Evolutionary conservation across 2,329 filamentous ascomycete genomes (phyloP).

Genomic region (Dactylellina parvicollis): DNA sequence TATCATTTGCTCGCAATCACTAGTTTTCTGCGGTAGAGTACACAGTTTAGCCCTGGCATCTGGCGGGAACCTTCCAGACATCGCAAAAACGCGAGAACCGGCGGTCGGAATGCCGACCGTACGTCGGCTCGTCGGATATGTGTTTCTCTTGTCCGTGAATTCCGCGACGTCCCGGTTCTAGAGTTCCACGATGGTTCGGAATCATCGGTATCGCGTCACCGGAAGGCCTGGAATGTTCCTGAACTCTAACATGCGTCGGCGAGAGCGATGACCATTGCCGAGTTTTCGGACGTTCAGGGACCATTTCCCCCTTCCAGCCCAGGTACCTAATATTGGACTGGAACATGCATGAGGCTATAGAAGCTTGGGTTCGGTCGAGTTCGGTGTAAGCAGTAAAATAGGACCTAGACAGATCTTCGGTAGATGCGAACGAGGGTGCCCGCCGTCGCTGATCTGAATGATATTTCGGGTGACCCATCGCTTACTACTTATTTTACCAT

Average conservation of each 20-base stretch:
- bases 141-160: not conserved
- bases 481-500: not conserved
- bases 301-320: not conserved
- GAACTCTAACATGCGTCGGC: conserved; percentile 28
- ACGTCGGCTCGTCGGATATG: conserved; percentile 10
- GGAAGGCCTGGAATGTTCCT: not conserved
- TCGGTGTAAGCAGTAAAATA: conserved; percentile 41
- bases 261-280: conserved; percentile 21
- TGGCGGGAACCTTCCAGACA: too few relatives aligned
- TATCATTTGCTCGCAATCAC: too few relatives aligned
- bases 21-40: too few relatives aligned
- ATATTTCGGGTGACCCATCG: too few relatives aligned
- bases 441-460: not conserved
- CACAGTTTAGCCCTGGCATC: too few relatives aligned
- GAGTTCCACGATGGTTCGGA: conserved; percentile 29
- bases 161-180: conserved; percentile 21
- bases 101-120: too few relatives aligned
- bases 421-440: conserved; percentile 35
- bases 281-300: not conserved
- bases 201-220: conserved; percentile 3
- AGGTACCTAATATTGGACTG: conserved; percentile 36
- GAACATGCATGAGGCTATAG: conserved; percentile 24
- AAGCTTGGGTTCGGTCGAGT: conserved; percentile 16
- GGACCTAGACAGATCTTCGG: conserved; percentile 42
- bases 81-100: too few relatives aligned